phyloP scores from a whole-genome alignment of 345 rosid species.

The Crucihimalaya himalaica region DNA sequence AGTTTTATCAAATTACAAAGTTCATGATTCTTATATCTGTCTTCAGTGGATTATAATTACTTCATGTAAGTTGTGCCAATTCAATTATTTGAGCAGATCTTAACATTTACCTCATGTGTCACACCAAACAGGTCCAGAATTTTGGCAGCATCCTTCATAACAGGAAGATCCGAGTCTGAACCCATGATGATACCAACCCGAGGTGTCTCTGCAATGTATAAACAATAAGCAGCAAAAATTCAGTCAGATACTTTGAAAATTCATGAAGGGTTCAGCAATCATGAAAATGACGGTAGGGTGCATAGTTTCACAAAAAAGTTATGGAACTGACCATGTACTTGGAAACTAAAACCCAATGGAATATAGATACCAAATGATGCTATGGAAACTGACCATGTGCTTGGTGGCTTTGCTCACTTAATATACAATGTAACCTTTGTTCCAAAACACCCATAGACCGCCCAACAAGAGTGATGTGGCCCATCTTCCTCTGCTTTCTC shows the following conservation, averaged over 20 bases:
- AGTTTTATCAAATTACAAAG: not conserved
- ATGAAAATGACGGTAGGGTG: not conserved
- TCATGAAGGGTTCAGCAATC: not conserved
- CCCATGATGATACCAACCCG: constrained; percentile 95
- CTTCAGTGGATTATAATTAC: not conserved
- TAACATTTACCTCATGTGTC: constrained; percentile 62
- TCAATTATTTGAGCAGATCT: constrained; percentile 1
- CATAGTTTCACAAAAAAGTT: not conserved
- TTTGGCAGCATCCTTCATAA: constrained; percentile 90
- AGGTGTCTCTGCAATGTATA: constrained; percentile 54
- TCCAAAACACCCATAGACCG: constrained; percentile 67
- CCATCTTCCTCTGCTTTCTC: constrained; percentile 95
- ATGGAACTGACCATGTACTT: not conserved
- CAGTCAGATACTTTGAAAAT: not conserved
- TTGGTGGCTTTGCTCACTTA: constrained; percentile 47
- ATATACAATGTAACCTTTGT: constrained; percentile 57
- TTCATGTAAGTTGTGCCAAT: not conserved
- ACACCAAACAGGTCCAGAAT: constrained; percentile 68
- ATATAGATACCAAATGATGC: not conserved
- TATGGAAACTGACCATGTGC: constrained; percentile 52
- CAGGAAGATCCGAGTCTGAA: constrained; percentile 95
- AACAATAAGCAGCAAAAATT: constrained; percentile 10
- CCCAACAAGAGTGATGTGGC: constrained; percentile 88
- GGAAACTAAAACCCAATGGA: not conserved
- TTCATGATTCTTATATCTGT: not conserved